Evolutionary conservation across 495 filamentous ascomycete species (phyloP), one percentile per base, ranked within the genome.

Genomic region (Hyphodiscus hymeniophilus): DNA sequence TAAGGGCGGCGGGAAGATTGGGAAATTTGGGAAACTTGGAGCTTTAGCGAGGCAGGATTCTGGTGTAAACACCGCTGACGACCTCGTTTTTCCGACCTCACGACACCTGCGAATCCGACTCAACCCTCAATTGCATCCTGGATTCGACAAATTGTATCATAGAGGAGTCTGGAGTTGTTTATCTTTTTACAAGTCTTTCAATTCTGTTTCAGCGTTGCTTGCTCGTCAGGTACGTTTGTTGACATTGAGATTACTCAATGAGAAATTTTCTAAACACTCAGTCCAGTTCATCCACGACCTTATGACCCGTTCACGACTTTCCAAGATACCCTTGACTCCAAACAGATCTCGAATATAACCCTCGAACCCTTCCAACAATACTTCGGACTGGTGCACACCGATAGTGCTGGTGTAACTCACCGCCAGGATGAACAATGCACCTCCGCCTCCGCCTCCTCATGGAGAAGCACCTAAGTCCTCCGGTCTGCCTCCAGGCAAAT

Each of bases 401-500:
- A 7, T 21, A 24, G 43, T 22, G 16, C 48, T 46, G 38, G 47
- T 45, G 34, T 47, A 50, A 15, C 45, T 34, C 11, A 18, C 41
- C 28, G 38, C 28, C 38, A 33, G 24, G 5, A 75, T 76, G 71
- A 70, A 64, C 59, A 60, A 68, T 47, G 72, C 70, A 48, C 74
- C 74, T 39, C 80, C 80, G 47, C 81, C 82, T 12, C 77, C 79
- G 17, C 84, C 80, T 52, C 79, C 80, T 28, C 85, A 89, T 65
- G 84, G 84, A 64, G 73, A 76, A 40, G 78, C 73, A 42, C 79
- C 81, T 42, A 72, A 81, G 56, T 51, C 52, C 4, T 60, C 65
- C 7, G 84, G 80, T 45, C 72, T 94, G 2, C 89, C 87, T 0
- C 66, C 79, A 0, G 87, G 89, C 23, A 89, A 89, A 61, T 97